These are phyloP conservation scores for Gnaphalium uliginosum DNA, from an alignment of 129 eudicot species.

Conservation along the genomic window DNA sequence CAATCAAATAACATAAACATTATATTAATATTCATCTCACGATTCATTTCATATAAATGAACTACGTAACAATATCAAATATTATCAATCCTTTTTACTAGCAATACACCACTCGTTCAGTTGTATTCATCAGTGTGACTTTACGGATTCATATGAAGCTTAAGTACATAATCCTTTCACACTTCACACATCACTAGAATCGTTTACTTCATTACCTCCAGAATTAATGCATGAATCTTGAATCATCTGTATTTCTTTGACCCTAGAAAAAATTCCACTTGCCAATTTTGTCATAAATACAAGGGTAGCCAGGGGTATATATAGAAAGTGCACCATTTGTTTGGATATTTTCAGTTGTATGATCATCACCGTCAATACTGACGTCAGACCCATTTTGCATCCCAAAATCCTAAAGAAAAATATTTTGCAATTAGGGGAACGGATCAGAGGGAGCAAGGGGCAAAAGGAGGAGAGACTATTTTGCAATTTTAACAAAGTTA, in stretches of 20 bases:
- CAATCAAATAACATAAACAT: too few relatives aligned
- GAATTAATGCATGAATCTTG: constrained; percentile 28
- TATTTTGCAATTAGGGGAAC: constrained; percentile 6
- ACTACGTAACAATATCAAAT: too few relatives aligned
- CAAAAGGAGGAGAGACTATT: too few relatives aligned
- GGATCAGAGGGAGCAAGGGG: too few relatives aligned
- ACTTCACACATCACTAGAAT: constrained; percentile 34
- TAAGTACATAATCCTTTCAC: too few relatives aligned
- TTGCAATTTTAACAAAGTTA: too few relatives aligned
- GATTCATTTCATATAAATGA: too few relatives aligned
- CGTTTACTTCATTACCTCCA: constrained; percentile 42
- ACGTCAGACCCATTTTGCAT: constrained; percentile 44
- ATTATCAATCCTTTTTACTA: too few relatives aligned
- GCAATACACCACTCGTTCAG: too few relatives aligned
- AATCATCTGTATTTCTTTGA: constrained; percentile 45
- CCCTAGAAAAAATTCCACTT: constrained; percentile 86
- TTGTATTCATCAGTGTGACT: too few relatives aligned
- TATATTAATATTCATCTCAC: too few relatives aligned
- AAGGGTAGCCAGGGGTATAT: constrained; percentile 76
- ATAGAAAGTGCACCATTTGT: constrained; percentile 72
- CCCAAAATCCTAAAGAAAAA: constrained; percentile 51
- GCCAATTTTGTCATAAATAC: constrained; percentile 83
- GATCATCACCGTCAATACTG: constrained; percentile 53
- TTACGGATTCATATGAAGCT: too few relatives aligned
- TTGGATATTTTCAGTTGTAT: constrained; percentile 50